Evolutionary conservation across 2,329 filamentous ascomycete genomes (phyloP).

Genomic region (Cercospora sp.): DNA sequence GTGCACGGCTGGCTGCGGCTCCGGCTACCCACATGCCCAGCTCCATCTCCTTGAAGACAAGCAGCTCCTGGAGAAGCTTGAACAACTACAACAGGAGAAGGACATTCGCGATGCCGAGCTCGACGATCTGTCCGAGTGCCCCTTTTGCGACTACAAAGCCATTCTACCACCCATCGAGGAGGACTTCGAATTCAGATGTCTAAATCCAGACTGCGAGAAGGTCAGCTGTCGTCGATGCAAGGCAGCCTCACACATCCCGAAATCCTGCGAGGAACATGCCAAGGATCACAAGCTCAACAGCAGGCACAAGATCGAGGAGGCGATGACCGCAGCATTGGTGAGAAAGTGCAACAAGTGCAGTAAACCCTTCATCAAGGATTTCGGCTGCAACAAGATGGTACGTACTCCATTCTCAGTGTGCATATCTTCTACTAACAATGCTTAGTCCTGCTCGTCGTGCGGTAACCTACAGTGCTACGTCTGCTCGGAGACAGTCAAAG

Average conservation of each 20-base stretch:
- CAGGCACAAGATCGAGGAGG: conserved; percentile 74
- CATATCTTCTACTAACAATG: background rate
- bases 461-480: conserved; percentile 62
- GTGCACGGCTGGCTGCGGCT: conserved; percentile 67
- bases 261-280: conserved; percentile 65
- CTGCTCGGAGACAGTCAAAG: conserved; percentile 63
- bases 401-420: background rate
- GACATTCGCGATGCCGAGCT: conserved; percentile 68
- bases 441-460: conserved; percentile 61
- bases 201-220: conserved; percentile 63
- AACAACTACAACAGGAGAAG: conserved; percentile 69
- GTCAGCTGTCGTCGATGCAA: conserved; percentile 60
- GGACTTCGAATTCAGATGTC: conserved; percentile 73
- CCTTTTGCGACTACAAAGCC: conserved; percentile 78
- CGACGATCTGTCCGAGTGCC: conserved; percentile 71
- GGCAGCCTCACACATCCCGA: conserved; percentile 67
- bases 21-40: conserved; percentile 59
- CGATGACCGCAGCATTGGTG: conserved; percentile 77
- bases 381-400: conserved; percentile 79
- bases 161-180: conserved; percentile 67
- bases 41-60: conserved; percentile 59
- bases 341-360: conserved; percentile 70
- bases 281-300: conserved; percentile 61
- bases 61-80: conserved; percentile 61
- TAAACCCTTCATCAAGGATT: conserved; percentile 75